Percentiles rank a stretch among this genome's conserved stretches.
Conservation (phyloP, 139 green algal genomes). For the Chlorella sp. region DNA sequence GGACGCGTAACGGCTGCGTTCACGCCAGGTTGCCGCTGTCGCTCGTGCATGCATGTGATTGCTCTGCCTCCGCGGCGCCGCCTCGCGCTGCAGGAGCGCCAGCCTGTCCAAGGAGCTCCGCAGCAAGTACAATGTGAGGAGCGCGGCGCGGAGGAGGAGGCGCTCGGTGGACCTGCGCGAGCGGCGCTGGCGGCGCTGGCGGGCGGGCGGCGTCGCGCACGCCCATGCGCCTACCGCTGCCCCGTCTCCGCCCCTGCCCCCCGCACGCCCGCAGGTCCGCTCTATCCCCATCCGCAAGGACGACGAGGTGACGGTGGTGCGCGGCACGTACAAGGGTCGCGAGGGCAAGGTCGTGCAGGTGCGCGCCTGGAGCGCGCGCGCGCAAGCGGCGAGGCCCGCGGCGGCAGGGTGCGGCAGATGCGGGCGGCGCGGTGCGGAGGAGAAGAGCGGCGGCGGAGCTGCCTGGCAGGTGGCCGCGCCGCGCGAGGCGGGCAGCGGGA, state of each 20-base stretch:
- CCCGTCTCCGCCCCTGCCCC: not conserved
- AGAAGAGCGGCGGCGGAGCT: too few species aligned
- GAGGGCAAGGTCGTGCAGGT: constrained; percentile 96
- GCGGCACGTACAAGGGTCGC: constrained; percentile 96
- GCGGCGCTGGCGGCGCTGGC: not conserved
- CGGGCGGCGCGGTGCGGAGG: too few species aligned
- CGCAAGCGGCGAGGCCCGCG: too few species aligned
- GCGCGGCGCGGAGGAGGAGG: not conserved
- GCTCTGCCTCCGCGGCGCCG: too few species aligned
- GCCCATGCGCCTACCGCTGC: not conserved
- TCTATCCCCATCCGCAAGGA: constrained; percentile 97
- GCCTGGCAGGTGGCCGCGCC: too few species aligned
- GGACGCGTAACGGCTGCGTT: too few species aligned
- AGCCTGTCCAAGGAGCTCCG: constrained; percentile 89
- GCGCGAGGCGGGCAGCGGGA: too few species aligned
- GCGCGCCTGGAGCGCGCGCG: too few species aligned
- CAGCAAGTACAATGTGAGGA: constrained; percentile 86
- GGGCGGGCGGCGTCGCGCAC: not conserved
- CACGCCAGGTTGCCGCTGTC: too few species aligned
- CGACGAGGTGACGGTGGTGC: constrained; percentile 96
- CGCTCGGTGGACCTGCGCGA: not conserved
- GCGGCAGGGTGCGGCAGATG: too few species aligned
- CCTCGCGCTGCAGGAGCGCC: too few species aligned
- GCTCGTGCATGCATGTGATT: too few species aligned
- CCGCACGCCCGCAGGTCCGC: constrained; percentile 77